Conservation (phyloP, 2,329 filamentous ascomycete genomes). For the Cercospora sesami region DNA sequence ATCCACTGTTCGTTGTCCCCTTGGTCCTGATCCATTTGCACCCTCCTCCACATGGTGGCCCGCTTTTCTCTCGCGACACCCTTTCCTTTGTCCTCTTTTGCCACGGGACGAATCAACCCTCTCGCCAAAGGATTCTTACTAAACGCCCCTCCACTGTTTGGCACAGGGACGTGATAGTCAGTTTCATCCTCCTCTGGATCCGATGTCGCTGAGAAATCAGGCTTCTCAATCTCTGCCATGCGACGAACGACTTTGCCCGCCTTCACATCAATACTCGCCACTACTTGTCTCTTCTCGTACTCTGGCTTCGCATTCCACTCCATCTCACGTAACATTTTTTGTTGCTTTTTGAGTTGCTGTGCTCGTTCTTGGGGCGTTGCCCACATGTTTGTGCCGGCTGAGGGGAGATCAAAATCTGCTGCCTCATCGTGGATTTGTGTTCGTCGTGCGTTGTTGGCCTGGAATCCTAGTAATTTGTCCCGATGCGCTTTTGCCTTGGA, state of each 20-base stretch:
- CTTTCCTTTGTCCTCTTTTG: conserved; percentile 55
- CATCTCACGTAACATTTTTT: conserved; percentile 78
- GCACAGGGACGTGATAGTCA: conserved; percentile 33
- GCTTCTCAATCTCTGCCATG: conserved; percentile 62
- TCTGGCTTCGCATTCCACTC: conserved; percentile 83
- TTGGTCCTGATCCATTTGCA: conserved; percentile 53
- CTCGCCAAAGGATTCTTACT: conserved; percentile 68
- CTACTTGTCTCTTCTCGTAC: conserved; percentile 82
- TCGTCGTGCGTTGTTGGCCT: conserved; percentile 79
- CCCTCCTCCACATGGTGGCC: conserved; percentile 48
- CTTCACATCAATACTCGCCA: conserved; percentile 80
- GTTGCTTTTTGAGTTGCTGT: conserved; percentile 78
- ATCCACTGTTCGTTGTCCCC: conserved; percentile 56
- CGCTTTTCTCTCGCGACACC: conserved; percentile 43
- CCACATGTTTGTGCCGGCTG: conserved; percentile 70
- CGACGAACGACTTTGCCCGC: conserved; percentile 73
- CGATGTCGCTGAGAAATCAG: conserved; percentile 52
- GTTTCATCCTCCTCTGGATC: conserved; percentile 42
- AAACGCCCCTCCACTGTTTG: conserved; percentile 55
- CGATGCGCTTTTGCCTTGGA: conserved; percentile 73
- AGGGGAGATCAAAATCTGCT: conserved; percentile 67
- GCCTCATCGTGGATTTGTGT: conserved; percentile 88
- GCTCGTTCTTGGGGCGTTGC: conserved; percentile 80
- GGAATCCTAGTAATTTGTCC: conserved; percentile 77
- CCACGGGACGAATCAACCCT: conserved; percentile 64